Evolutionary conservation across 2,329 filamentous ascomycete genomes (phyloP).

Genomic region (Biscogniauxia mediterranea): DNA sequence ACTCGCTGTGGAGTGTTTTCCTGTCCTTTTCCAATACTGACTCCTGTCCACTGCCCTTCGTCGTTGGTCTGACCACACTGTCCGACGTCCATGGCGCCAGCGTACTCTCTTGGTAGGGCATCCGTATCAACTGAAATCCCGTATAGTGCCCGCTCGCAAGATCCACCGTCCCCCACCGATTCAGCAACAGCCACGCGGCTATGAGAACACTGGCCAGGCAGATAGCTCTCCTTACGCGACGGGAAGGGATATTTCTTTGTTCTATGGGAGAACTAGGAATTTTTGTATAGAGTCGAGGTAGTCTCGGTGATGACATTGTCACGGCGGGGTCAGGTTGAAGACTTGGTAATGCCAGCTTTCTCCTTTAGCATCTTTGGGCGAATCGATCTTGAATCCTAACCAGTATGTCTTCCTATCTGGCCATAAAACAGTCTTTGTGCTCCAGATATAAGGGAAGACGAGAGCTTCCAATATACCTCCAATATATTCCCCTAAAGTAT

Average conservation of each 20-base stretch:
- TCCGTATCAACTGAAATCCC: conserved; percentile 22
- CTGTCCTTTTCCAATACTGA: conserved; percentile 10
- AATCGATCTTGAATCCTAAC: not conserved
- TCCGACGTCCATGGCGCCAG: conserved; percentile 25
- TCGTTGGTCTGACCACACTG: conserved; percentile 11
- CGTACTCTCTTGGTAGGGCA: conserved; percentile 13
- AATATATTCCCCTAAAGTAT: not conserved
- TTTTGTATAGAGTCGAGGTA: conserved; percentile 22
- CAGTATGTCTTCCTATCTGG: not conserved
- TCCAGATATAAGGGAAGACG: not conserved
- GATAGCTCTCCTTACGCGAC: conserved; percentile 24
- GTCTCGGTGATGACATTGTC: conserved; percentile 21
- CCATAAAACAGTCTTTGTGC: not conserved
- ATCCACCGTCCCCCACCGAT: conserved; percentile 12
- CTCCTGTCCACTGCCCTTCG: conserved; percentile 2
- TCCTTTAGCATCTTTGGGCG: not conserved
- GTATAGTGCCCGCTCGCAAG: conserved; percentile 17
- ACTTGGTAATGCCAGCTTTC: not conserved
- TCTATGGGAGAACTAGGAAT: conserved; percentile 25
- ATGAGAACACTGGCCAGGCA: conserved; percentile 14
- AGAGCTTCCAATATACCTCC: not conserved
- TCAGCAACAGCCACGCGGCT: conserved; percentile 19
- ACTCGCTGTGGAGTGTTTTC: conserved; percentile 16
- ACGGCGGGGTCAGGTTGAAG: not conserved
- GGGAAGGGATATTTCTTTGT: conserved; percentile 21